These are phyloP conservation scores for Saccharomyces kudriavzevii DNA, from an alignment of 805 yeast species.

Conservation along the genomic window DNA sequence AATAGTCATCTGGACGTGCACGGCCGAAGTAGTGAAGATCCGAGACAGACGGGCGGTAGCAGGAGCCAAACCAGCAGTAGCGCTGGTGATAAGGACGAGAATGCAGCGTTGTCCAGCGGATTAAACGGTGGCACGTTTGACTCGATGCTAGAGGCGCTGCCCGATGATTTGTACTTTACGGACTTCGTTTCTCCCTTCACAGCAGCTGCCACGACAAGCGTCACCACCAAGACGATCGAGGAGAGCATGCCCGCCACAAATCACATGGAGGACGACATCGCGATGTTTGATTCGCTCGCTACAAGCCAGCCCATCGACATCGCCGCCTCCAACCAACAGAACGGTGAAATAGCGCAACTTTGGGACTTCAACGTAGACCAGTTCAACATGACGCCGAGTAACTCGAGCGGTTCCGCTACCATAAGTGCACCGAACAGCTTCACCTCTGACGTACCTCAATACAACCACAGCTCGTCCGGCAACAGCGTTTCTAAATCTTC, in stretches of 20 bases:
- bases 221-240: neutral
- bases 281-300: conserved; percentile 1
- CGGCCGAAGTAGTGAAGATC: neutral
- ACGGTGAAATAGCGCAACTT: conserved; percentile 34
- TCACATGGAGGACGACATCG: neutral
- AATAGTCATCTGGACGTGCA: neutral
- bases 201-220: neutral
- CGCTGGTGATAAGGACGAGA: neutral
- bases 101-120: neutral
- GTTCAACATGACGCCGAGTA: conserved; percentile 30
- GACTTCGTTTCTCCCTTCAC: conserved; percentile 3
- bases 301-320: conserved; percentile 2
- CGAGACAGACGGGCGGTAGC: neutral
- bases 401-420: conserved; percentile 29
- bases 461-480: conserved; percentile 4
- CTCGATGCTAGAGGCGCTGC: conserved; percentile 30
- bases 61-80: neutral
- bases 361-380: conserved; percentile 35
- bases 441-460: conserved; percentile 16
- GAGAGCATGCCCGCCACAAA: neutral
- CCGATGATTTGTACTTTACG: conserved; percentile 24
- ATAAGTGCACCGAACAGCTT: conserved; percentile 32
- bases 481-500: conserved; percentile 10
- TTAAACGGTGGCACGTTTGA: conserved; percentile 17
- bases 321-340: conserved; percentile 19